Conservation (phyloP, 192 early-diverging fungal species). For the Coemansia sp. region DNA sequence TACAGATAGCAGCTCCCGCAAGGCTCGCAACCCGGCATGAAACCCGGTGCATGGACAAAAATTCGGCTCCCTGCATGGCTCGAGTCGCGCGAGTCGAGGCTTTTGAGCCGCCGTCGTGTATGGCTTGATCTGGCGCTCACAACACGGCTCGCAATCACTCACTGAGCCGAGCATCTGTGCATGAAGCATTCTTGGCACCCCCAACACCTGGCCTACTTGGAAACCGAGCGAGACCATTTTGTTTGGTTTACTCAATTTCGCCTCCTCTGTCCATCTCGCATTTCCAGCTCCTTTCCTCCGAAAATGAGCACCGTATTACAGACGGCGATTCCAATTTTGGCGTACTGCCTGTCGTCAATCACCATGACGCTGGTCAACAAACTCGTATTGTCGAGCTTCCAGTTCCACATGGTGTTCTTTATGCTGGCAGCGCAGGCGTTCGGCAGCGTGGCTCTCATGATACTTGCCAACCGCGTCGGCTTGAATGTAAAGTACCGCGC, state of each 20-base stretch:
- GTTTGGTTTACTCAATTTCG: background rate
- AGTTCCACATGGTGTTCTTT: conserved; percentile 84
- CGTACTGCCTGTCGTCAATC: conserved; percentile 87
- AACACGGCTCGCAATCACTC: no score
- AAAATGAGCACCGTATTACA: conserved; percentile 36
- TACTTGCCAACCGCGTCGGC: conserved; percentile 56
- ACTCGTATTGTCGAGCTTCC: conserved; percentile 76
- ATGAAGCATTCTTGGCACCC: no score
- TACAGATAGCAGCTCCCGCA: no score
- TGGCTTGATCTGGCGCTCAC: no score
- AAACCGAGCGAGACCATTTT: no score
- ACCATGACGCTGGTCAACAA: conserved; percentile 90
- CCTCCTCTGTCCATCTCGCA: conserved; percentile 1
- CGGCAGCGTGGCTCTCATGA: conserved; percentile 61
- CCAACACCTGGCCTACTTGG: no score
- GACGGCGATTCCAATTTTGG: conserved; percentile 68
- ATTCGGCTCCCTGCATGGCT: no score
- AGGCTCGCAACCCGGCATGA: no score
- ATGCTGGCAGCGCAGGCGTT: conserved; percentile 74
- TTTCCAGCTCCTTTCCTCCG: background rate
- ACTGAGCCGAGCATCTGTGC: no score
- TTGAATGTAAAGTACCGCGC: conserved; percentile 64
- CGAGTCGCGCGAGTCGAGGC: no score
- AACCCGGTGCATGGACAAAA: no score
- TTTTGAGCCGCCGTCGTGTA: no score